Percentiles rank a stretch among this genome's conserved stretches.
phyloP scores from a whole-genome alignment of 805 yeast species.

The Huiozyma naganishii region DNA sequence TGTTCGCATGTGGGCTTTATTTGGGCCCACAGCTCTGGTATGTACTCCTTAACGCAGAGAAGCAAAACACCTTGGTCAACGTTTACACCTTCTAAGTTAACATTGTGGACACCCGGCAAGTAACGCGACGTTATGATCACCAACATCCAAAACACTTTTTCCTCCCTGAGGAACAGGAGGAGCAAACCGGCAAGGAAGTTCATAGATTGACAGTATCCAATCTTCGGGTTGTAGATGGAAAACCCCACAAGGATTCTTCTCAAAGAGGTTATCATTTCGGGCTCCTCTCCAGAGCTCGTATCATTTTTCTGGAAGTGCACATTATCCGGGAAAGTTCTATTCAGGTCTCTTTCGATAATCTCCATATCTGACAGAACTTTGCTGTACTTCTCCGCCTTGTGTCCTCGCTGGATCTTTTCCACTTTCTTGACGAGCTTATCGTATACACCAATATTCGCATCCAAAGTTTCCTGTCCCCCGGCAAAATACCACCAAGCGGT shows the following conservation, averaged over 20 bases:
- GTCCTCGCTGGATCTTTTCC: constrained; percentile 24
- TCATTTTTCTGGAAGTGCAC: constrained; percentile 51
- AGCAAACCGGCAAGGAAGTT: constrained; percentile 86
- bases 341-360: constrained; percentile 85
- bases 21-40: constrained; percentile 70
- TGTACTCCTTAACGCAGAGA: constrained; percentile 72
- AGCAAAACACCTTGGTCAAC: constrained; percentile 90
- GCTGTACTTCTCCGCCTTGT: background rate
- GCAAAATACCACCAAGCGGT: constrained; percentile 95
- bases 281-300: constrained; percentile 33
- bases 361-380: constrained; percentile 69
- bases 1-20: constrained; percentile 22
- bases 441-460: constrained; percentile 64
- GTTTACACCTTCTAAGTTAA: constrained; percentile 86
- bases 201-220: constrained; percentile 93
- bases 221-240: constrained; percentile 74
- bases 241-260: constrained; percentile 78
- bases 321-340: constrained; percentile 93
- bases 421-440: constrained; percentile 56
- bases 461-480: constrained; percentile 64
- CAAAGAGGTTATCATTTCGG: constrained; percentile 55
- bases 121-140: constrained; percentile 78
- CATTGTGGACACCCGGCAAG: constrained; percentile 85
- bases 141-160: constrained; percentile 89
- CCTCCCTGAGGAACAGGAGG: constrained; percentile 79